Evolutionary conservation across 345 rosid genomes (phyloP).

Genomic region (Salix brachista): DNA sequence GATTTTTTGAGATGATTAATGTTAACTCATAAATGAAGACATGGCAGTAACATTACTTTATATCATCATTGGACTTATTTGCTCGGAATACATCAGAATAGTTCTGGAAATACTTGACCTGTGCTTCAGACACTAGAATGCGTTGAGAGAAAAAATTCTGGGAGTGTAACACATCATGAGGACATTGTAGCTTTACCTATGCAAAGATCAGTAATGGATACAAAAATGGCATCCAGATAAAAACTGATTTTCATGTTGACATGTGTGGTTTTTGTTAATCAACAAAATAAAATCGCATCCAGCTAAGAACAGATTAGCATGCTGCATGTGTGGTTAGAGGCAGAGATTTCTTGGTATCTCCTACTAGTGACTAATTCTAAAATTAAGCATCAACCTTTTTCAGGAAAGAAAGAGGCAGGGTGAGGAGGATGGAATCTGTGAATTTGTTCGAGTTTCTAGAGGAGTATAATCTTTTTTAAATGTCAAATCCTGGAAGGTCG

Average conservation of each 20-base stretch:
- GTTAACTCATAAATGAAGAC: not conserved
- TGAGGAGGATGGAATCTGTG: slow-evolving; percentile 41
- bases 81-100: too few relatives aligned
- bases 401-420: slow-evolving; percentile 10
- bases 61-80: too few relatives aligned
- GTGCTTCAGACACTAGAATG: too few relatives aligned
- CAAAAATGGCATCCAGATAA: too few relatives aligned
- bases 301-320: slow-evolving; percentile 3
- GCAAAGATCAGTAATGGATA: not conserved
- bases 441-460: slow-evolving; percentile 47
- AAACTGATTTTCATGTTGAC: too few relatives aligned
- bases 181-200: not conserved
- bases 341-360: slow-evolving; percentile 13
- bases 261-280: too few relatives aligned
- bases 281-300: slow-evolving; percentile 7
- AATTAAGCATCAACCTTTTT: slow-evolving; percentile 29
- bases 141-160: too few relatives aligned
- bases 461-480: slow-evolving; percentile 36
- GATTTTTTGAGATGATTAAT: slow-evolving; percentile 7
- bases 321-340: slow-evolving; percentile 11
- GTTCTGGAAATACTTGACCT: too few relatives aligned
- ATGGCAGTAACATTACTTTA: too few relatives aligned
- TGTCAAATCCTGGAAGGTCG: slow-evolving; percentile 36
- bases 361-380: slow-evolving; percentile 11
- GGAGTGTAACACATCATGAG: not conserved